Evolutionary conservation across 345 rosid genomes (phyloP).

Genomic region (Stellera chamaejasme): DNA sequence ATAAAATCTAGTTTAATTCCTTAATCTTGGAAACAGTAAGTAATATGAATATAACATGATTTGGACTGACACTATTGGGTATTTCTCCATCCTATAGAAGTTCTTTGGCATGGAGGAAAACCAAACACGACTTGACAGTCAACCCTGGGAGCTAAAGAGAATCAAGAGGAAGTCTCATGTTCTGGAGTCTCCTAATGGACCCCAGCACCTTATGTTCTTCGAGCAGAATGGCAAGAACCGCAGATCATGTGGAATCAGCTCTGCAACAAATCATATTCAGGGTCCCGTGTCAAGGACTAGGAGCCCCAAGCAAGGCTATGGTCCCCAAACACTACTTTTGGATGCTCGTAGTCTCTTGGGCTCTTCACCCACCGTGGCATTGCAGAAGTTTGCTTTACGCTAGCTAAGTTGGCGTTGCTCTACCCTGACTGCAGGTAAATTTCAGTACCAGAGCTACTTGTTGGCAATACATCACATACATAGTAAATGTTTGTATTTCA

Average conservation of each 20-base stretch:
- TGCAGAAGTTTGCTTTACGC: conserved; percentile 11
- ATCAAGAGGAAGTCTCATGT: conserved; percentile 32
- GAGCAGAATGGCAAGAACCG: conserved; percentile 13
- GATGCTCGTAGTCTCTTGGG: conserved; percentile 31
- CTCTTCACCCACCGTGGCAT: conserved; percentile 31
- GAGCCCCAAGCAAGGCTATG: conserved; percentile 10
- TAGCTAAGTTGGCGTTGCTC: not conserved
- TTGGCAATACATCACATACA: too few species aligned
- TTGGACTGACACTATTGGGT: not conserved
- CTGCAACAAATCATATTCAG: conserved; percentile 5
- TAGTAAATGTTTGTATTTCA: too few species aligned
- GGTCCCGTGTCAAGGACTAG: conserved; percentile 8
- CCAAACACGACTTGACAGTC: conserved; percentile 27
- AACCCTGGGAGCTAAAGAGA: conserved; percentile 36
- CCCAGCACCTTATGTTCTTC: conserved; percentile 22
- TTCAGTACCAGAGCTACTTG: too few species aligned
- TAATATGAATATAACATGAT: not conserved
- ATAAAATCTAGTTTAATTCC: too few species aligned
- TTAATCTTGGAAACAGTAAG: too few species aligned
- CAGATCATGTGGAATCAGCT: conserved; percentile 5
- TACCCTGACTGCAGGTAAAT: too few species aligned
- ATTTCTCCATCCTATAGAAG: conserved; percentile 20
- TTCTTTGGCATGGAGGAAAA: conserved; percentile 23
- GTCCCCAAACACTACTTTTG: conserved; percentile 16
- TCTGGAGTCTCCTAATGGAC: conserved; percentile 42